A percentile compares a stretch with the other conserved stretches of the same genome.
phyloP scores from a whole-genome alignment of 2,329 filamentous ascomycete genomes.

The Diaporthe destruens region DNA sequence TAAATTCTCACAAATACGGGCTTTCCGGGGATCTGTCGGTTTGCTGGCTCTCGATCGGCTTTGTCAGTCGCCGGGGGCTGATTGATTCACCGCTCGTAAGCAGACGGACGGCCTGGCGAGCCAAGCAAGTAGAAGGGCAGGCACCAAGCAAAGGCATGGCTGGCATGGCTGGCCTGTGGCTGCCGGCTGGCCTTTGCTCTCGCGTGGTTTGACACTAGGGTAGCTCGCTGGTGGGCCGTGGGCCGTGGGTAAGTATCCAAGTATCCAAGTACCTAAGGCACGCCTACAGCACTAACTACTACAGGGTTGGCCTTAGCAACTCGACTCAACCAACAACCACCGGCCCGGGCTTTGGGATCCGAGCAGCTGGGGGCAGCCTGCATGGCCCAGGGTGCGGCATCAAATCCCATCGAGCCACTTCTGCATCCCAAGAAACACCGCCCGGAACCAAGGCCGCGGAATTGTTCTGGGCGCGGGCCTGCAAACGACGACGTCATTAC shows the following conservation, averaged over 20 bases:
- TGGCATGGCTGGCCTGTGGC: no score
- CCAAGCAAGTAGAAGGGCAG: background rate
- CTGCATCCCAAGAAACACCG: background rate
- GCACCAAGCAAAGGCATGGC: no score
- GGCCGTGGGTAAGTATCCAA: no score
- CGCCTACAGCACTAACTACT: no score
- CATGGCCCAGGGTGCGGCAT: background rate
- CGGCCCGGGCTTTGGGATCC: slow-evolving; percentile 9
- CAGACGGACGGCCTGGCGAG: background rate
- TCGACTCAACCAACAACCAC: background rate
- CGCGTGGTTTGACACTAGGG: no score
- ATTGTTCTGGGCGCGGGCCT: background rate
- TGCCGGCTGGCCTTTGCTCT: no score
- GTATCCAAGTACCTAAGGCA: no score
- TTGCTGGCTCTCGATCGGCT: background rate
- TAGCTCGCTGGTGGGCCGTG: no score
- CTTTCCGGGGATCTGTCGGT: slow-evolving; percentile 21
- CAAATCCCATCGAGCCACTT: slow-evolving; percentile 16
- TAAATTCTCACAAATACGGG: slow-evolving; percentile 30
- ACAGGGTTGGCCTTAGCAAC: no score
- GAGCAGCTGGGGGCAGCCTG: background rate
- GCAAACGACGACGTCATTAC: slow-evolving; percentile 2
- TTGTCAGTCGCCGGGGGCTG: slow-evolving; percentile 9
- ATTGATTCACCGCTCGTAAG: slow-evolving; percentile 32
- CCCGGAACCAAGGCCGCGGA: background rate